Base-by-base conservation (phyloP, 306 rosid genomes). In the Fagus crenata region DNA sequence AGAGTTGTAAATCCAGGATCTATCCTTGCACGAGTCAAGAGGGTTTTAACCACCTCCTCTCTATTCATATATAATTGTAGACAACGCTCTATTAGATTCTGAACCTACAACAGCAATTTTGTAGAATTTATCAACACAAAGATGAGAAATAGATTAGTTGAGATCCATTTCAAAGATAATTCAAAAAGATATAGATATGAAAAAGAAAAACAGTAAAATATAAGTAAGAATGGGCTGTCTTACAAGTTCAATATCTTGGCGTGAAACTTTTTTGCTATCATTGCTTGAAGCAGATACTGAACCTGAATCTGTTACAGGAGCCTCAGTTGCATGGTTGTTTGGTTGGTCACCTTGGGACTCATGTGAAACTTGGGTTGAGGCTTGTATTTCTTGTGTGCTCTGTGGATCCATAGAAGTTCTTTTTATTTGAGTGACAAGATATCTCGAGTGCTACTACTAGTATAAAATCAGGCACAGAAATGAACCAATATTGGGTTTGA, bases 1-100 rank as follows among this genome's bases (percentile, higher is more conserved):
- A 92, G 81, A 69, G 96, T 82, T 14, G 99, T 96, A 83, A 96
- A 96, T 80, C 97, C 99, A 42, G 98, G 99, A 81, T 96, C 99
- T 81, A 96, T 96, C 92, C 93, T 91, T 82, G 98, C 99, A 13
- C 96, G 97, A 33, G 86, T 92, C 94, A 92, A 79, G 69, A 96
- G 93, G 75, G 96, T 91, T 87, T 96, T 92, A 80, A 96, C 98
- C 53, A 93, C 98, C 81, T 92, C 99, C 58, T 91, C 98, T 89
- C 91, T 93, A 78, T 96, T 91, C 99, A 96, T 96, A 79, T 92
- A 91, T 67, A 96, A 75, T 61, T 96, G 98, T 65, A 96, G 76
- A 85, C 98, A 96, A 81, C 99, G 86, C 81, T 96, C 99, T 73
- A 96, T 96, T 64, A 96, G 89, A 90, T 91, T 93, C 89, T 96